Base-by-base conservation (phyloP, 2,329 filamentous ascomycete species). In the Alternaria postmessia region DNA sequence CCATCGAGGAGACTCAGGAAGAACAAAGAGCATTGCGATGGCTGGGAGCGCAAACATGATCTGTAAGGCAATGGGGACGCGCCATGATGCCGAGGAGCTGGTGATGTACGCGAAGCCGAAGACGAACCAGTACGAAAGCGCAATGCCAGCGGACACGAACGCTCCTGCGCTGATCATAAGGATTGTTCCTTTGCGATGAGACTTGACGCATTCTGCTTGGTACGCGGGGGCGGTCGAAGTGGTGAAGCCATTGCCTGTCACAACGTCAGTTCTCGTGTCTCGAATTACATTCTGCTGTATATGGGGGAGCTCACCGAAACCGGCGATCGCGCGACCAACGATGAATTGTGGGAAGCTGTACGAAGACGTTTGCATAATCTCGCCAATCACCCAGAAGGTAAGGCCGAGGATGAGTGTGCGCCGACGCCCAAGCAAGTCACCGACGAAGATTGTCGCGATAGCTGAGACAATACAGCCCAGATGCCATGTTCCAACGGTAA, bases 1-100 rank as follows among this genome's bases (percentile, higher is more conserved):
- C 84, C 85, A 88, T 53, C 86, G 81, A 9, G 86, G 86, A 0
- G 84, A 86, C 66, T 88, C 86, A 11, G 86, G 86, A 1, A 87
- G 77, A 14, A 79, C 78, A 54, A 84, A 76, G 4, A 84, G 61
- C 5, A 85, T 82, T 42, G 85, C 81, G 51, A 87, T 76, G 26
- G 87, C 85, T 36, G 87, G 77, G 2, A 84, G 58, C 0, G 85
- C 85, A 54, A 88, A 84, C 34, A 86, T 67, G 63, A 86, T 86
- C 72, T 88, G 86, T 71, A 88, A 85, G 7, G 82, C 84, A 51
- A 87, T 81, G 0, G 85, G 85, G 61, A 87, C 84, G 48, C 85
- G 79, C 85, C 85, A 87, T 49, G 73, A 64, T 22, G 75, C 69
- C 2, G 70, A 69, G 14, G 63, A 64, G 47, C 66, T 69, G 34